Evolutionary conservation across 176 grass and related monocot species (phyloP).

Genomic region (Bolboschoenus planiculmis): DNA sequence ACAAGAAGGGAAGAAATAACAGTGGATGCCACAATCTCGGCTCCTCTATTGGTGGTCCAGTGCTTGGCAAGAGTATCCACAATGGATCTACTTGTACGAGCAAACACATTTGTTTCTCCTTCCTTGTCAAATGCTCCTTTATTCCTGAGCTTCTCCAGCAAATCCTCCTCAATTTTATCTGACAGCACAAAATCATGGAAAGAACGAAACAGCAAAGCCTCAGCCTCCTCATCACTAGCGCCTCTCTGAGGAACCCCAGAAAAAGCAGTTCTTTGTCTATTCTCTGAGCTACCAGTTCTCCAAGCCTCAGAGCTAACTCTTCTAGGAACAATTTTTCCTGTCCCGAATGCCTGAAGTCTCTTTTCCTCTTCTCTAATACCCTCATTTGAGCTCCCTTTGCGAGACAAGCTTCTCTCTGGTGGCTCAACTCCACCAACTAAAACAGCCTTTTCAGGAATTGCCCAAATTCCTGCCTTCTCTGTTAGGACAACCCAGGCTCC

Average conservation of each 20-base stretch:
- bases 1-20: constrained; percentile 80
- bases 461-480: constrained; percentile 91
- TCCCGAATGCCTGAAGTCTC: constrained; percentile 46
- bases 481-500: constrained; percentile 97
- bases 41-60: constrained; percentile 97
- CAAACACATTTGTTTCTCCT: constrained; percentile 85
- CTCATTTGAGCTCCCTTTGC: constrained; percentile 94
- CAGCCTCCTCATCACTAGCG: constrained; percentile 70
- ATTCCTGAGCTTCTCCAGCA: constrained; percentile 59
- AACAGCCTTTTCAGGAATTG: constrained; percentile 95
- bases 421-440: constrained; percentile 96
- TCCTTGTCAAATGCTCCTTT: constrained; percentile 92
- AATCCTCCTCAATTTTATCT: constrained; percentile 51
- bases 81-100: constrained; percentile 84
- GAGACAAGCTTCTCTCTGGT: constrained; percentile 92
- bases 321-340: constrained; percentile 49
- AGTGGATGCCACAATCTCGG: constrained; percentile 86
- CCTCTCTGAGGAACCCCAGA: constrained; percentile 47
- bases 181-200: constrained; percentile 92
- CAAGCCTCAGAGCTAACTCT: constrained; percentile 81
- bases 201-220: constrained; percentile 59
- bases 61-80: constrained; percentile 92
- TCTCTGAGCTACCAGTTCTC: constrained; percentile 41
- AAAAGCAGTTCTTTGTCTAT: constrained; percentile 53
- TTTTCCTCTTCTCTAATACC: constrained; percentile 72